A percentile compares a stretch with the other conserved stretches of the same genome.
These are phyloP conservation scores for Kazachstania psychrophila DNA, from an alignment of 805 yeast species.

Conservation along the genomic window DNA sequence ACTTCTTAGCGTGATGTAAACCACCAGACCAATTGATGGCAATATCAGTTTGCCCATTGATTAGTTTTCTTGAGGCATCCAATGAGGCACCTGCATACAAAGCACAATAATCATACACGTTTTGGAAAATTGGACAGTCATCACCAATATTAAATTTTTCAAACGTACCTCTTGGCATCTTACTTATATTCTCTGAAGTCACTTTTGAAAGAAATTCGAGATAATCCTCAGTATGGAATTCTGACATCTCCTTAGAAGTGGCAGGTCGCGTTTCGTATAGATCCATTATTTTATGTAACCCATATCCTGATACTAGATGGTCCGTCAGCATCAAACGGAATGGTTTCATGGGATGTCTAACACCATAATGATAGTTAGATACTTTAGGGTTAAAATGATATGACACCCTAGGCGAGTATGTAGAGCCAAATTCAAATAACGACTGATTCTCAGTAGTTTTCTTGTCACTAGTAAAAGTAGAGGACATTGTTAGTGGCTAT, in stretches of 20 bases:
- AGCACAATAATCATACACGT: constrained; percentile 64
- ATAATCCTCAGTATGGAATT: constrained; percentile 84
- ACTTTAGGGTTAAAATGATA: constrained; percentile 83
- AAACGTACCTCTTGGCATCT: constrained; percentile 39
- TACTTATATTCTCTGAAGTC: constrained; percentile 60
- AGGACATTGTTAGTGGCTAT: too few relatives aligned
- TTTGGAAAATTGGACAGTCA: constrained; percentile 81
- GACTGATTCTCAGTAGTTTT: constrained; percentile 39
- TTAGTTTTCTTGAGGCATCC: constrained; percentile 80
- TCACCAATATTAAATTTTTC: constrained; percentile 90
- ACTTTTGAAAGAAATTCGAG: constrained; percentile 64
- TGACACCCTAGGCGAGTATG: constrained; percentile 55
- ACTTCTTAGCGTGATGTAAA: constrained; percentile 83
- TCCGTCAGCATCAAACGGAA: constrained; percentile 89
- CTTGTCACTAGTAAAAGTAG: constrained; percentile 35
- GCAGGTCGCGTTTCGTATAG: constrained; percentile 77
- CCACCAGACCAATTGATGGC: constrained; percentile 95
- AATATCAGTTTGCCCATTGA: constrained; percentile 75
- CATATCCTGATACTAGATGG: constrained; percentile 77
- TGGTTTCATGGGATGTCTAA: constrained; percentile 97
- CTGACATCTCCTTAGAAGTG: constrained; percentile 64
- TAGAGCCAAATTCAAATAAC: constrained; percentile 37
- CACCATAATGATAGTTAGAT: constrained; percentile 79
- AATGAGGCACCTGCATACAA: constrained; percentile 83
- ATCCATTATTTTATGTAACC: constrained; percentile 84